phyloP scores from a whole-genome alignment of 140 eudicot genomes.

The Anethum foeniculum region DNA sequence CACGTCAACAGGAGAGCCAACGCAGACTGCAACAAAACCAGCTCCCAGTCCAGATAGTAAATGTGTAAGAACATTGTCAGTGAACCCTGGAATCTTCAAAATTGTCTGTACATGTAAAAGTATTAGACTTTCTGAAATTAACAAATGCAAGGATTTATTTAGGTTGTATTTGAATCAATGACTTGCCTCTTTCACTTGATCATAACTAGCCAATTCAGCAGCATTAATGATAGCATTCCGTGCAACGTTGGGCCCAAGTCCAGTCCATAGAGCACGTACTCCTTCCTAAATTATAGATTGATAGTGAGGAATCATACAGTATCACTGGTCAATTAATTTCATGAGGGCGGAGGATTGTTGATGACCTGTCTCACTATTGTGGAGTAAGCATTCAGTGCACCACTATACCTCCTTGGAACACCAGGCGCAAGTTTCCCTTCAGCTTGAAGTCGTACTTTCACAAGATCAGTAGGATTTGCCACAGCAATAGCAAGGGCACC shows the following conservation, averaged over 20 bases:
- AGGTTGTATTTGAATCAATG: background rate
- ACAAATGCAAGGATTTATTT: background rate
- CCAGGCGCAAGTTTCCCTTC: conserved; percentile 96
- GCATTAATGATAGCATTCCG: conserved; percentile 94
- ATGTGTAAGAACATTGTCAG: conserved; percentile 84
- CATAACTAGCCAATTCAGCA: conserved; percentile 97
- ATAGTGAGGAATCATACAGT: conserved; percentile 5
- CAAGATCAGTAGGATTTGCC: conserved; percentile 97
- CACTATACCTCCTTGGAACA: conserved; percentile 81
- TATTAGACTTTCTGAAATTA: background rate
- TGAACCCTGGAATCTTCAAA: conserved; percentile 86
- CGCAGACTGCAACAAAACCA: conserved; percentile 94
- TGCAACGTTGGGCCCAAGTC: conserved; percentile 83
- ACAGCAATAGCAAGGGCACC: conserved; percentile 76
- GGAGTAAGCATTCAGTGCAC: conserved; percentile 84
- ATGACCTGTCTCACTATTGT: conserved; percentile 78
- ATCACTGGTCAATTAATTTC: background rate
- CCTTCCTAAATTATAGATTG: conserved; percentile 56
- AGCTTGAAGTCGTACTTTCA: conserved; percentile 92
- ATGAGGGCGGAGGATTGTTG: background rate
- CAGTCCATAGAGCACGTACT: conserved; percentile 76
- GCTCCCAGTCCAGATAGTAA: conserved; percentile 90
- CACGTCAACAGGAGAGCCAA: conserved; percentile 98
- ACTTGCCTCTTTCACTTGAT: conserved; percentile 89
- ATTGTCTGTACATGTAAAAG: conserved; percentile 48